Conservation (phyloP, 2,329 filamentous ascomycete genomes). For the Aspergillus japonicus region DNA sequence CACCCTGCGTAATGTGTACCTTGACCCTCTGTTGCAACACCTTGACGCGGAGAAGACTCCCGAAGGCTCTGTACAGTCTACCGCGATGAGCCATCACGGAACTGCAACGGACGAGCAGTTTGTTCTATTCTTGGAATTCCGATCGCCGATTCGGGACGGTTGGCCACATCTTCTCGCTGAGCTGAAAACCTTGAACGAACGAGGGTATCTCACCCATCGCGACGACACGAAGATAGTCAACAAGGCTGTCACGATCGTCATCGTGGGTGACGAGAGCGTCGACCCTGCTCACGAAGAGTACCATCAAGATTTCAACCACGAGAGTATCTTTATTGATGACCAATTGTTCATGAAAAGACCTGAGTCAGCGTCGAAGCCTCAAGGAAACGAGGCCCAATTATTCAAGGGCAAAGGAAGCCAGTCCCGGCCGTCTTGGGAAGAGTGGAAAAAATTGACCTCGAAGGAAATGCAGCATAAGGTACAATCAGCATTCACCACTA, state of each 20-base stretch:
- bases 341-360: background rate
- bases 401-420: background rate
- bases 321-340: conserved; percentile 3
- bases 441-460: background rate
- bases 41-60: conserved; percentile 16
- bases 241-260: conserved; percentile 26
- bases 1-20: conserved; percentile 22
- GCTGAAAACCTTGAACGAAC: conserved; percentile 20
- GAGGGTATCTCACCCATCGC: conserved; percentile 26
- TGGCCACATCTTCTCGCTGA: conserved; percentile 22
- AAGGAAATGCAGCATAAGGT: background rate
- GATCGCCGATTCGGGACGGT: conserved; percentile 15
- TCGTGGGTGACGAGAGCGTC: conserved; percentile 14
- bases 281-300: background rate
- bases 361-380: background rate
- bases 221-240: conserved; percentile 24
- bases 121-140: conserved; percentile 26
- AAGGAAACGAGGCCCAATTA: background rate
- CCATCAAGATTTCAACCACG: background rate
- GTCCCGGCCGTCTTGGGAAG: background rate
- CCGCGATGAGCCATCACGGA: background rate
- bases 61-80: background rate
- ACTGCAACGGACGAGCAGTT: conserved; percentile 14
- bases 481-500: conserved; percentile 8
- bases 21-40: conserved; percentile 22